Conservation (phyloP, 1,284 basidiomycete genomes). For the Ustilago sp. region DNA sequence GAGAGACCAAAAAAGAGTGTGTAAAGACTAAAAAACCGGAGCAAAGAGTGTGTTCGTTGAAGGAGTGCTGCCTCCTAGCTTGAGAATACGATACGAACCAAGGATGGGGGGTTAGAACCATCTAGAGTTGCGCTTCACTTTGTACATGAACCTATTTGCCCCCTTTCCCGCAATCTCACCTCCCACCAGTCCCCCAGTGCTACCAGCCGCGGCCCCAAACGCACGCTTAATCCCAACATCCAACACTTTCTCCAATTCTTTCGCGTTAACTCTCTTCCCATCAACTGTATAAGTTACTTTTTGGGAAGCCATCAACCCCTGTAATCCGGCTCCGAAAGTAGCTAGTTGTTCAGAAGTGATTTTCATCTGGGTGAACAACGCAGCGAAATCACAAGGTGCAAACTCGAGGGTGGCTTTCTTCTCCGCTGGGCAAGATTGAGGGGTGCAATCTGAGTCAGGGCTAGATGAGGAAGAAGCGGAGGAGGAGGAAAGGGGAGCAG, state of each 20-base stretch:
- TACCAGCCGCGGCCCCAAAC: not conserved
- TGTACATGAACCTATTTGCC: constrained; percentile 18
- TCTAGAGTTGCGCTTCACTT: constrained; percentile 9
- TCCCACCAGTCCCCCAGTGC: no score
- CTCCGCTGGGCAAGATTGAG: constrained; percentile 12
- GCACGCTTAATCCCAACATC: constrained; percentile 18
- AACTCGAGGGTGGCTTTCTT: constrained; percentile 19
- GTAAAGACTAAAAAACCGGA: not conserved
- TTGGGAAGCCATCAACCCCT: constrained; percentile 4
- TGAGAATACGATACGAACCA: no score
- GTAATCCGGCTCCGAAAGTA: constrained; percentile 25
- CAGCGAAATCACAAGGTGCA: constrained; percentile 28
- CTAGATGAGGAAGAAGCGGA: not conserved
- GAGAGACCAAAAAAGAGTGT: not conserved
- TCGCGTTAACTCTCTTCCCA: constrained; percentile 11
- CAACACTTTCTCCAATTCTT: constrained; percentile 10
- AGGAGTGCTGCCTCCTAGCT: not conserved
- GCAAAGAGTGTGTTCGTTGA: not conserved
- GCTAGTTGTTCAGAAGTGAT: constrained; percentile 29
- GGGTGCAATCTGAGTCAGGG: not conserved
- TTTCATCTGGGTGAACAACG: constrained; percentile 26
- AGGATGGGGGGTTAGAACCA: not conserved
- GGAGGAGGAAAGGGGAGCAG: not conserved
- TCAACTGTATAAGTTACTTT: constrained; percentile 26
- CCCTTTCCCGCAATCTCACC: not conserved